Percentiles rank a stretch among this genome's conserved stretches.
These are phyloP conservation scores for Alternaria sp. DNA, from an alignment of 2,329 filamentous ascomycete species.

Conservation along the genomic window DNA sequence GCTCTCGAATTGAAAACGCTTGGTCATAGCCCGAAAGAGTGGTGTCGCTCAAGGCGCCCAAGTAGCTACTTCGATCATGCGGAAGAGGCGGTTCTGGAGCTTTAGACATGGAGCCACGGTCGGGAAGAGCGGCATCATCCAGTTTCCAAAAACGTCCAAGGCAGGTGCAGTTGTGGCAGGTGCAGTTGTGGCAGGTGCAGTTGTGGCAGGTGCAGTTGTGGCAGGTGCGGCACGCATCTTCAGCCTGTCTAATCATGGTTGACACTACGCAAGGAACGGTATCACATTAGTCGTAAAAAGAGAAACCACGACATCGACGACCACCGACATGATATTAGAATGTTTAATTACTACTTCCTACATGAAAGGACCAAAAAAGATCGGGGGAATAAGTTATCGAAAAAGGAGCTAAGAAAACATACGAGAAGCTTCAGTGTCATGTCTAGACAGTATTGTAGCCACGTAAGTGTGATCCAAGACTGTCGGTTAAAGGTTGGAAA, in stretches of 20 bases:
- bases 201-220: not conserved
- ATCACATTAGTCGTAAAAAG: too few relatives aligned
- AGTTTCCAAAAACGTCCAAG: too few relatives aligned
- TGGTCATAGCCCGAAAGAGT: too few relatives aligned
- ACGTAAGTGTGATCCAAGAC: conserved; percentile 28
- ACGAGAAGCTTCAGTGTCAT: conserved; percentile 46
- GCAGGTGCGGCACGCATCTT: not conserved
- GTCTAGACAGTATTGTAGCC: conserved; percentile 38
- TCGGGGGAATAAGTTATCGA: conserved; percentile 53
- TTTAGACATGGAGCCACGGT: not conserved
- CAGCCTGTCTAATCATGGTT: too few relatives aligned
- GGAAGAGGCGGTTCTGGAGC: too few relatives aligned
- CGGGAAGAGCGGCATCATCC: not conserved
- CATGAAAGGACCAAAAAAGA: conserved; percentile 48
- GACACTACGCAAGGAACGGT: too few relatives aligned
- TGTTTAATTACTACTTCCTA: conserved; percentile 53
- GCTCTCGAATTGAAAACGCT: too few relatives aligned
- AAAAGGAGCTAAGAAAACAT: conserved; percentile 51
- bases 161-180: not conserved
- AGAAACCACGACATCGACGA: not conserved
- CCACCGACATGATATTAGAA: conserved; percentile 48
- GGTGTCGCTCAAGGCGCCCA: too few relatives aligned
- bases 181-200: not conserved
- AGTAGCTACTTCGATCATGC: too few relatives aligned
- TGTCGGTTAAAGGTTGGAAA: conserved; percentile 35